Evolutionary conservation across 1,139 yeast species (phyloP), one percentile per base, ranked within the genome.

Genomic region (Yamadazyma diddensiae): DNA sequence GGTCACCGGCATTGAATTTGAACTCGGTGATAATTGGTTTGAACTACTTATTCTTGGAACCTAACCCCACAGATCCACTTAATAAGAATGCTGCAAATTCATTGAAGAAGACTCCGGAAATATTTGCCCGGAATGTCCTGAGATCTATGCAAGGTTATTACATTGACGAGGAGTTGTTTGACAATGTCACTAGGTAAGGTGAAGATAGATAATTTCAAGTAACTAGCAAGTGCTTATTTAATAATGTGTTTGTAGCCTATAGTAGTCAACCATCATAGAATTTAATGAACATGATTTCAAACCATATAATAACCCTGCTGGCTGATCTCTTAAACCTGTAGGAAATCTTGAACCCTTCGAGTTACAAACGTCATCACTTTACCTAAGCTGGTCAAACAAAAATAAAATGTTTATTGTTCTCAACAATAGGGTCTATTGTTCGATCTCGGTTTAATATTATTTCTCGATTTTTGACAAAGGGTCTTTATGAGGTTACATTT

Each of bases 1-100:
- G 98, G 98, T 80, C 92, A 21, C 97, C 98, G 0, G 96, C 88
- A 2, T 69, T 92, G 46, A 85, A 82, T 42, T 65, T 92, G 51
- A 87, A 83, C 53, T 72, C 92, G 5, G 79, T 92, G 15, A 69
- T 90, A 44, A 82, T 90, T 31, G 98, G 98, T 0, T 68, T 92
- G 39, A 78, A 88, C 52, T 88, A 83, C 52, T 68, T 92, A 43
- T 87, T 92, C 49, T 65, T 87, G 39, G 97, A 90, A 49, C 97
- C 97, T 10, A 90, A 88, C 54, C 82, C 95, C 1, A 80, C 79
- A 38, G 97, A 92, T 55, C 98, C 98, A 2, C 70, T 92, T 45
- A 92, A 92, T 55, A 87, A 88, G 53, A 82, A 76, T 15, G 97
- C 97, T 2, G 97, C 97, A 1, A 73, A 76, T 38, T 77, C 77